phyloP scores from a whole-genome alignment of 1,284 basidiomycete genomes.

The Coriolopsis trogii region DNA sequence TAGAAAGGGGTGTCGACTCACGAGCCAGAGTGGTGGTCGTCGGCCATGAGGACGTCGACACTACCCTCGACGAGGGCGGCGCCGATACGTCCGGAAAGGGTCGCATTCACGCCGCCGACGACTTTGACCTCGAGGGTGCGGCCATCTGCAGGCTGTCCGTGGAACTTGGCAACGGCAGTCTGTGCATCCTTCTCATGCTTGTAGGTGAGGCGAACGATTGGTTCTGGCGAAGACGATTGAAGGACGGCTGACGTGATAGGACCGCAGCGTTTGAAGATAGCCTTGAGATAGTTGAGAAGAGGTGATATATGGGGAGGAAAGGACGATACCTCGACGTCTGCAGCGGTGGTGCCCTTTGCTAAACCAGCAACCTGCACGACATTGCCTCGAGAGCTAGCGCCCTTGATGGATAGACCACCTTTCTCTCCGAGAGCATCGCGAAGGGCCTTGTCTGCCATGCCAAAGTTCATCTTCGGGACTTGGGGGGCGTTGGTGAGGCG shows the following conservation, averaged over 20 bases:
- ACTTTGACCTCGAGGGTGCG: conserved; percentile 68
- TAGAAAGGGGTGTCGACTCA: conserved; percentile 44
- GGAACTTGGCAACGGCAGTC: conserved; percentile 71
- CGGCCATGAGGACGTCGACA: conserved; percentile 68
- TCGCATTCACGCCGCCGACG: conserved; percentile 58
- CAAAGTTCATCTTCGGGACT: conserved; percentile 55
- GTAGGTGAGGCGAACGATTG: conserved; percentile 75
- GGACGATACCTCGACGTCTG: conserved; percentile 73
- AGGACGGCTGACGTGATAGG: conserved; percentile 59
- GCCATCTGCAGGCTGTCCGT: conserved; percentile 83
- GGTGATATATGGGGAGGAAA: conserved; percentile 6
- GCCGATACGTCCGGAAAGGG: conserved; percentile 56
- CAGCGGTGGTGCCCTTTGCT: conserved; percentile 77
- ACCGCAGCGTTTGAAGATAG: conserved; percentile 84
- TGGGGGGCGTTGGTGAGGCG: conserved; percentile 54
- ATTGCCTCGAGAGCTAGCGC: conserved; percentile 65
- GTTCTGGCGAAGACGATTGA: conserved; percentile 42
- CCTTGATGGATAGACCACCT: conserved; percentile 66
- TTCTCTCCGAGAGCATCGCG: conserved; percentile 37
- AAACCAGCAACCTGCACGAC: conserved; percentile 79
- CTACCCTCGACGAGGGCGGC: conserved; percentile 64
- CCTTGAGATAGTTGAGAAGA: conserved; percentile 39
- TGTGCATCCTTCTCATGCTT: conserved; percentile 66
- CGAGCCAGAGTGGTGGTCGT: conserved; percentile 52
- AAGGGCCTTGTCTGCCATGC: conserved; percentile 46